Percentiles rank a stretch among this genome's conserved stretches.
These are phyloP conservation scores for Heliamphora exappendiculata DNA, from an alignment of 148 eudicot species.

Conservation along the genomic window DNA sequence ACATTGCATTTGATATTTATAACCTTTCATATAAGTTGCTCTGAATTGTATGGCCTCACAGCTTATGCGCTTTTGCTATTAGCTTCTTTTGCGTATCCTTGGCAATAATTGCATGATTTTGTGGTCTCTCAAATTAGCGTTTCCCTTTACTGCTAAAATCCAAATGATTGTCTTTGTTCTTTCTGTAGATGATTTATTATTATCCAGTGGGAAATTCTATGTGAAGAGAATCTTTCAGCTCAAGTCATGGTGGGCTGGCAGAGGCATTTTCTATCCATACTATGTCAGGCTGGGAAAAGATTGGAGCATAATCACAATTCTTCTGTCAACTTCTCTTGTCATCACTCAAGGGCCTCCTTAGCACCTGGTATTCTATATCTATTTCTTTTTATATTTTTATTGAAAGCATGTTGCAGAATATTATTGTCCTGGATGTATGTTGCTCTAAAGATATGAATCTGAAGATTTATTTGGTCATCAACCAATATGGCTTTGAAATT, in stretches of 20 bases:
- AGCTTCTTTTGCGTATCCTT: background rate
- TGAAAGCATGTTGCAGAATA: constrained; percentile 6
- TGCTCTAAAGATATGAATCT: background rate
- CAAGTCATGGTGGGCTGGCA: constrained; percentile 62
- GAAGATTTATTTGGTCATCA: background rate
- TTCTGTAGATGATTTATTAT: constrained; percentile 10
- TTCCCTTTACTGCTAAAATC: background rate
- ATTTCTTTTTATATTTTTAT: too few relatives aligned
- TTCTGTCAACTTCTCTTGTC: constrained; percentile 17
- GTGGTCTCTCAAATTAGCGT: background rate
- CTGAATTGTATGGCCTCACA: background rate
- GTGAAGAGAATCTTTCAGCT: constrained; percentile 7
- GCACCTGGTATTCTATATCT: constrained; percentile 22
- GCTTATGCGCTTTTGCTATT: background rate
- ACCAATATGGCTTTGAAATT: background rate
- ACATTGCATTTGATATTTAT: background rate
- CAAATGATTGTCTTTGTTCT: background rate
- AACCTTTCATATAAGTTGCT: background rate
- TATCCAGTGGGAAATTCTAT: background rate
- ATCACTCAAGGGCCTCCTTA: constrained; percentile 22
- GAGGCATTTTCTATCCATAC: constrained; percentile 40
- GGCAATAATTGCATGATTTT: background rate
- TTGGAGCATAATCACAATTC: constrained; percentile 31
- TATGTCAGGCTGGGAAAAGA: constrained; percentile 46
- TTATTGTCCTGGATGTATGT: background rate